A percentile compares a stretch with the other conserved stretches of the same genome.
Conservation (phyloP, 2,329 filamentous ascomycete species). For the Cryphonectria naterciae region DNA sequence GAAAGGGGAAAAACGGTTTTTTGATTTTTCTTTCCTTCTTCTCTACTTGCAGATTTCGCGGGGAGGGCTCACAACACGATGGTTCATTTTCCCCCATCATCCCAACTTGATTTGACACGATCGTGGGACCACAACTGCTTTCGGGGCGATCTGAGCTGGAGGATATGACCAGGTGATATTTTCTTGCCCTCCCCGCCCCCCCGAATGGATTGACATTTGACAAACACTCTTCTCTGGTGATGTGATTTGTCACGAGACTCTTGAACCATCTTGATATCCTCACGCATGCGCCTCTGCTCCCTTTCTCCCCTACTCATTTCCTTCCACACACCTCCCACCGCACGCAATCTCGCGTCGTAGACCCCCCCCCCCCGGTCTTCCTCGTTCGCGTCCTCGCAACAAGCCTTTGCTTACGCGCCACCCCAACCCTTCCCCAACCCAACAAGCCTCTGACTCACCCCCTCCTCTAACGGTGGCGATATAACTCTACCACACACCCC, state of each 20-base stretch:
- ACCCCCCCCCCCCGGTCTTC: not conserved
- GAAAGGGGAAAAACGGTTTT: slow-evolving; percentile 23
- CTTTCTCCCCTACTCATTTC: not conserved
- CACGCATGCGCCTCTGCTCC: not conserved
- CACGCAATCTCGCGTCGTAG: not conserved
- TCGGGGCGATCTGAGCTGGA: slow-evolving; percentile 8
- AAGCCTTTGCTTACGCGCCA: not conserved
- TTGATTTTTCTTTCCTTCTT: no score
- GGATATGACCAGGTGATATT: not conserved
- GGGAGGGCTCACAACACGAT: slow-evolving; percentile 6
- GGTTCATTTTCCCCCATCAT: not conserved
- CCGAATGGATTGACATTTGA: not conserved
- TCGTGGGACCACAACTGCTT: not conserved
- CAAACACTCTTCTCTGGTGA: not conserved
- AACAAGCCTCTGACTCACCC: not conserved
- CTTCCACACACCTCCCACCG: not conserved
- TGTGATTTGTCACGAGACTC: not conserved
- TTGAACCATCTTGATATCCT: not conserved
- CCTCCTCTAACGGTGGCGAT: no score
- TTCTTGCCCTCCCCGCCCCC: not conserved
- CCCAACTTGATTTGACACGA: not conserved
- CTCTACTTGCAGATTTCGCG: no score
- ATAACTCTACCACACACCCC: no score
- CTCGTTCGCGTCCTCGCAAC: not conserved
- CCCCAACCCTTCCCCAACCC: not conserved